Base-by-base conservation (phyloP, 352 stramenopile genomes). In the Phytophthora nicotianae region DNA sequence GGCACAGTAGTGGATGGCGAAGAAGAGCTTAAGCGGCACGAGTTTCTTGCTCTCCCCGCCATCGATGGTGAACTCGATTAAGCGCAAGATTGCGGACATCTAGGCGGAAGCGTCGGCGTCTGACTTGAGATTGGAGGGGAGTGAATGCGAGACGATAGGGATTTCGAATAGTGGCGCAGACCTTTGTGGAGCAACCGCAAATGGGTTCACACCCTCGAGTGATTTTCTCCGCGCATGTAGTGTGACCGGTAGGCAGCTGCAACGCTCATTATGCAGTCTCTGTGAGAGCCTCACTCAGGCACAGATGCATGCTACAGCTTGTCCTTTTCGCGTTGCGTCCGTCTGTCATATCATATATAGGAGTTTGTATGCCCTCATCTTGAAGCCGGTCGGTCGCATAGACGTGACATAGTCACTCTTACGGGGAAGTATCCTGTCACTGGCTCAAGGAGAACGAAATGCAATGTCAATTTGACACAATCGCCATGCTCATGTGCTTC, bases 11-110 rank as follows among this genome's bases (percentile, higher is more conserved):
- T 86, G 72, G 65, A 90, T 83, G 42, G 84, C 62, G 64, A 87
- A 90, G 51, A 88, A 75, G 60, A 90, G 60, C 70, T 90, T 90
- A 65, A 90, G 81, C 65, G 81, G 72, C 64, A 88, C 68, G 72
- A 90, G 81, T 50, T 55, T 48, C 65, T 75, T 78, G 38, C 72
- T 64, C 68, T 90, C 81, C 53, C 81, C 80, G 67, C 78, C 80
- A 43, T 88, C 74, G 67, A 90, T 55, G 52, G 81, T 49, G 68
- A 90, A 90, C 32, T 72, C 71, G 58, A 75, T 33, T 19, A 75
- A 66, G 32, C 70, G 55, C 35, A 63, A 47, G 55, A 78, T 62
- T 17, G 64, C 59, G 16, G 65, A 65, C 65, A 73, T 69, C 47
- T 48, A 32, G 11, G n/a, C 35, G 32, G 13, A n/a, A 32, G 23